These are phyloP conservation scores for Schizosaccharomyces japonicus DNA, from an alignment of 805 yeast species.

Conservation along the genomic window DNA sequence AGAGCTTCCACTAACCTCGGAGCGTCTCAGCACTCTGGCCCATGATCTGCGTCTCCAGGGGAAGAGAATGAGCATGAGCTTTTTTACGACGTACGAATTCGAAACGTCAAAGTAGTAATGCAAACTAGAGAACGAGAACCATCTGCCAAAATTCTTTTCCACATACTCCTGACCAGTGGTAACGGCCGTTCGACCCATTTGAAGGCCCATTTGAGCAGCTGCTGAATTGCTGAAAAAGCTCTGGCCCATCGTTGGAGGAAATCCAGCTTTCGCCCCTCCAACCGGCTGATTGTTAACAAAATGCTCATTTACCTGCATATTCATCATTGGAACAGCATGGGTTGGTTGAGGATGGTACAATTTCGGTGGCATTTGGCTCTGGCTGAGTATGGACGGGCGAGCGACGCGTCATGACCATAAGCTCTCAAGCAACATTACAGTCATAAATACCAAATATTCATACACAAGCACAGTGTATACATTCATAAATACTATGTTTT, in stretches of 20 bases:
- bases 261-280: background rate
- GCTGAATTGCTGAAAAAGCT: constrained; percentile 18
- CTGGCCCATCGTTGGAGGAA: constrained; percentile 26
- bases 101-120: constrained; percentile 81
- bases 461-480: background rate
- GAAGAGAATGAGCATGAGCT: constrained; percentile 47
- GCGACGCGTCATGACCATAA: background rate
- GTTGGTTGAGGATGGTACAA: constrained; percentile 4
- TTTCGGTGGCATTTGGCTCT: background rate
- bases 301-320: background rate
- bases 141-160: constrained; percentile 39
- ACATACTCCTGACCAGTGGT: constrained; percentile 58
- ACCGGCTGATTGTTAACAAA: background rate
- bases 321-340: background rate
- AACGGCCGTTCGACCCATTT: constrained; percentile 67
- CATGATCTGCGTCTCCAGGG: constrained; percentile 50
- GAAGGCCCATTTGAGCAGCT: constrained; percentile 61
- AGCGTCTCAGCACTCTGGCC: constrained; percentile 15
- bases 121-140: constrained; percentile 24
- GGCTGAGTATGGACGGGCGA: background rate
- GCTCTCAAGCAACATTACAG: background rate
- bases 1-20: constrained; percentile 19
- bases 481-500: background rate
- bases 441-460: background rate
- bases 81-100: constrained; percentile 58